These are phyloP conservation scores for Leptographium lundbergii DNA, from an alignment of 2,329 filamentous ascomycete species.

Conservation along the genomic window DNA sequence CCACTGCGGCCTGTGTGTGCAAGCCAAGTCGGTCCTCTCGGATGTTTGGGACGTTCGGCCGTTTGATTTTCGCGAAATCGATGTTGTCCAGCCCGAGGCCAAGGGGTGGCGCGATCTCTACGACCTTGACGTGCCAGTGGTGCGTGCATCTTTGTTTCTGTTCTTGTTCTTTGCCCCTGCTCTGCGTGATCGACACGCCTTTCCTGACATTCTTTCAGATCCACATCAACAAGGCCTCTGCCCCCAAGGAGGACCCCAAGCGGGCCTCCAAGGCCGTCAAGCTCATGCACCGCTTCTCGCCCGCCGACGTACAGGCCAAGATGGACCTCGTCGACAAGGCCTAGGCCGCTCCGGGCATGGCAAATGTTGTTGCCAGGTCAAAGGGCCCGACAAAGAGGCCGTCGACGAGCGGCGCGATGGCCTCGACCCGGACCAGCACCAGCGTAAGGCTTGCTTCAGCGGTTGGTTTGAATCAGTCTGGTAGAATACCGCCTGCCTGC, in stretches of 20 bases:
- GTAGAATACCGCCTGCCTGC: neutral
- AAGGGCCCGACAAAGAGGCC: slow-evolving; percentile 55
- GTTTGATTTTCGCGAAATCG: slow-evolving; percentile 56
- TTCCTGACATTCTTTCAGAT: slow-evolving; percentile 28
- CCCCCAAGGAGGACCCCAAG: slow-evolving; percentile 37
- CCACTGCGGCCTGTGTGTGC: slow-evolving; percentile 57
- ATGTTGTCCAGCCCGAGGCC: slow-evolving; percentile 51
- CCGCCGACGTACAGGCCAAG: slow-evolving; percentile 50
- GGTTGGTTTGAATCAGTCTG: neutral
- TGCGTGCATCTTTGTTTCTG: slow-evolving; percentile 24
- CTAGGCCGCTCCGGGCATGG: slow-evolving; percentile 19
- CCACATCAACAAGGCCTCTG: slow-evolving; percentile 46
- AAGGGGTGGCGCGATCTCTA: slow-evolving; percentile 61
- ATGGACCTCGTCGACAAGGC: slow-evolving; percentile 46
- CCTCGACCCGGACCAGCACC: slow-evolving; percentile 43
- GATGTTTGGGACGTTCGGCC: slow-evolving; percentile 54
- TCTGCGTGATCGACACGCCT: too few relatives aligned
- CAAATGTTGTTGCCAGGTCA: slow-evolving; percentile 53
- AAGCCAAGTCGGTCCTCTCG: slow-evolving; percentile 55
- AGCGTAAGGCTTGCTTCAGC: too few relatives aligned
- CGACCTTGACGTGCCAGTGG: slow-evolving; percentile 72
- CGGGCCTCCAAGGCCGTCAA: slow-evolving; percentile 50
- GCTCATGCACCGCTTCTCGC: slow-evolving; percentile 66
- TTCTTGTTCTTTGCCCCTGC: neutral
- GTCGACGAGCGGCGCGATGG: slow-evolving; percentile 51